Percentiles rank a stretch among this genome's conserved stretches.
These are phyloP conservation scores for Saussurea involucrata DNA, from an alignment of 129 eudicot genomes.

Conservation along the genomic window DNA sequence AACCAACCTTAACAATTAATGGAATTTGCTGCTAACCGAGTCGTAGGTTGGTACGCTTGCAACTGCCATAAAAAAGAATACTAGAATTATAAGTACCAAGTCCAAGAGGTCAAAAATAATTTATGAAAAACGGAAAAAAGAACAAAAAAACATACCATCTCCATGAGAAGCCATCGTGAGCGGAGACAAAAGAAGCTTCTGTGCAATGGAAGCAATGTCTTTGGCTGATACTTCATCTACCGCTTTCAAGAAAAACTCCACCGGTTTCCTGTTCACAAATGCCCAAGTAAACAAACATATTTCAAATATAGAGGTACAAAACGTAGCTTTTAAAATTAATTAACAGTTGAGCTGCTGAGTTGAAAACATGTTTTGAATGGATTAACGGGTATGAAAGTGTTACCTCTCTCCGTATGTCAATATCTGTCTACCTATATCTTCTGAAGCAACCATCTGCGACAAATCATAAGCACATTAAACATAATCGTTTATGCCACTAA, in stretches of 20 bases:
- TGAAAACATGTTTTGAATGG: neutral
- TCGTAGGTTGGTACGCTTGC: constrained; percentile 74
- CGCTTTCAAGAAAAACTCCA: constrained; percentile 74
- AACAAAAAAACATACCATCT: constrained; percentile 47
- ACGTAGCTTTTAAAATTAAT: neutral
- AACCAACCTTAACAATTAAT: constrained; percentile 23
- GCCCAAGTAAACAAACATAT: neutral
- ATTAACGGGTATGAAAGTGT: neutral
- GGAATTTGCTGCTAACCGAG: constrained; percentile 55
- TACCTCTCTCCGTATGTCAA: constrained; percentile 98
- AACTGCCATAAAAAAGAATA: constrained; percentile 45
- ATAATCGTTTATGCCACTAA: neutral
- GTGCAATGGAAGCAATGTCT: constrained; percentile 60
- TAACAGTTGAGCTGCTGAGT: neutral
- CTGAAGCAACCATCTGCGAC: constrained; percentile 85
- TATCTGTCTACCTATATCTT: constrained; percentile 94
- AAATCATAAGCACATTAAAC: neutral
- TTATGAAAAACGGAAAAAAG: neutral
- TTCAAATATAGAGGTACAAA: neutral
- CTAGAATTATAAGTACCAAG: neutral
- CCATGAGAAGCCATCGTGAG: constrained; percentile 98
- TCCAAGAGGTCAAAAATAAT: neutral
- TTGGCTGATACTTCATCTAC: constrained; percentile 62
- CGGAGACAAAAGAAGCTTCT: constrained; percentile 72
- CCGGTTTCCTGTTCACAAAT: constrained; percentile 60